Evolutionary conservation across 441 rosid genomes (phyloP), one percentile per base, ranked within the genome.

Genomic region (Melastoma candidum): DNA sequence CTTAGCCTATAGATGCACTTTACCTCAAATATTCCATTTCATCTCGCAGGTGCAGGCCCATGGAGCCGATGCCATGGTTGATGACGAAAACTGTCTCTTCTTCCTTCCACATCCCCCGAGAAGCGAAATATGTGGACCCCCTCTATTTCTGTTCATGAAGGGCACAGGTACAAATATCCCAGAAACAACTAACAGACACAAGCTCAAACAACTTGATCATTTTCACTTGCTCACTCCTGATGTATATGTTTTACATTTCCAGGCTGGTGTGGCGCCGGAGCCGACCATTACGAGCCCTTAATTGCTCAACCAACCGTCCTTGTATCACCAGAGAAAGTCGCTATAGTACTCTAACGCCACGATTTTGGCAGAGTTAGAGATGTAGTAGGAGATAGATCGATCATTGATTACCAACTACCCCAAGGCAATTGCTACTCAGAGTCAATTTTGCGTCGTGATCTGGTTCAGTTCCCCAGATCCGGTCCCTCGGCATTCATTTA

Each of bases 261-360:
- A 90, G 96, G 97, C 25, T 92, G 98, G 98, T 88, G 95, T 47
- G 95, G 87, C 32, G 98, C 90, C 0, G 98, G 97, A 51, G 97
- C 95, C 11, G 98, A 92, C 70, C 98, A 88, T 67, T 92, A 92
- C 17, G 98, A 92, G 63, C 98, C 98, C 7, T 67, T 92, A 71
- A 71, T 88, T 4, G 94, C 95, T n/a, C 76, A 68, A 49, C 83
- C 90, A 45, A 74, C 82, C 44, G 70, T 85, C n/a, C 48, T 75
- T 17, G 66, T 85, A 29, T 85, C 97, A 5, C 82, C 71, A 7
- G 98, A 85, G 77, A 88, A 92, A 72, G 95, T 84, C 48, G 98
- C 94, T 11, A 48, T 74, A 12, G 86, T 88, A 53, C 92, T 92
- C 49, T 85, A 73, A 81, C 45, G 51, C 41, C 41, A 36, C 41